Conservation (phyloP, 805 yeast species). For the Wickerhamiella musiphila region DNA sequence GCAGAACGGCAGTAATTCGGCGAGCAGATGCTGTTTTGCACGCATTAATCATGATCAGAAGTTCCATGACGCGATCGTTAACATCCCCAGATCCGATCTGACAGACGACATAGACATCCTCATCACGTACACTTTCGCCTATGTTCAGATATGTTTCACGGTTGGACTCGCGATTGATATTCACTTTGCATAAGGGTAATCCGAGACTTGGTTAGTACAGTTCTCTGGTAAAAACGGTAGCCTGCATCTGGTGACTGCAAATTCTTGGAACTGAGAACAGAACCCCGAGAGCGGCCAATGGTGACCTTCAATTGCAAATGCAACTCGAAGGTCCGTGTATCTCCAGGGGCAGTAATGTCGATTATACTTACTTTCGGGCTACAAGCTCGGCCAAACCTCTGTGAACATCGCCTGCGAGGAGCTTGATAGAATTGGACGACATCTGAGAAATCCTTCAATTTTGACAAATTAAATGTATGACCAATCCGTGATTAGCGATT, state of each 20-base stretch:
- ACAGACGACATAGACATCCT: conserved; percentile 46
- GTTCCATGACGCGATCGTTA: conserved; percentile 75
- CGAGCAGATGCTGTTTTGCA: conserved; percentile 92
- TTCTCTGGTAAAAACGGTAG: background rate
- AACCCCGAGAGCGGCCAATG: background rate
- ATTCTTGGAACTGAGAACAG: too few species aligned
- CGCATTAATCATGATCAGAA: conserved; percentile 81
- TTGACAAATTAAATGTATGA: too few species aligned
- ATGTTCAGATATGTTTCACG: conserved; percentile 78
- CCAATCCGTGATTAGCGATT: too few species aligned
- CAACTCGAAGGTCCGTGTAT: too few species aligned
- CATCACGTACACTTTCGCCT: conserved; percentile 80
- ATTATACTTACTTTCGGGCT: conserved; percentile 27
- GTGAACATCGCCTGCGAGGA: conserved; percentile 64
- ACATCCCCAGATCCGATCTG: conserved; percentile 80
- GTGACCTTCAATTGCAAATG: background rate
- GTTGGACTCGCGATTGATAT: conserved; percentile 72
- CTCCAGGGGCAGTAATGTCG: too few species aligned
- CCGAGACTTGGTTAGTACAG: conserved; percentile 27
- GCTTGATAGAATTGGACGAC: conserved; percentile 36
- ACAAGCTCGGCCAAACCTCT: conserved; percentile 65
- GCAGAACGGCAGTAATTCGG: conserved; percentile 85
- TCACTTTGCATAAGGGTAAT: conserved; percentile 51
- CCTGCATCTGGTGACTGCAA: background rate
- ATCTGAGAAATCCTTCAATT: too few species aligned